Base-by-base conservation (phyloP, 2,329 filamentous ascomycete genomes). In the Calcarisporium arbuscula region DNA sequence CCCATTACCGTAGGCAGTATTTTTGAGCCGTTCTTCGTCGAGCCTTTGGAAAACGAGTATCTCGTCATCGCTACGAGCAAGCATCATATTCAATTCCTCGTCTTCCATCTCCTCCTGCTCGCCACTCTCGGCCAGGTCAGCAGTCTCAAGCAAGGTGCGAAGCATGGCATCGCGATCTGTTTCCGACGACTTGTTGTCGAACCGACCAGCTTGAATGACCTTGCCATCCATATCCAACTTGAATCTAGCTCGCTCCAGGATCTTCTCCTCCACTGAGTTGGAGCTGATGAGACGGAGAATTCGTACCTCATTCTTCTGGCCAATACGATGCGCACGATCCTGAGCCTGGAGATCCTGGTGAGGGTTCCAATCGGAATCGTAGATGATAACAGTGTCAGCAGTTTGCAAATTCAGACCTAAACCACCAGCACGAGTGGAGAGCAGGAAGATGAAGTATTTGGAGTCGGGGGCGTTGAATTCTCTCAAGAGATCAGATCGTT, bases 211-310 rank as follows among this genome's bases (percentile, higher is more conserved):
- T 58, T 98, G 92, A 49, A 98, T 98, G 56, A 98, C 89, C 63
- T 98, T 98, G 67, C 92, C 90, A 55, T 98, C 92, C 84, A 98
- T 95, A 60, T 96, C 90, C 45, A 98, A 76, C 74, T 98, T 98
- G 75, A 84, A 98, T 48, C 95, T 84, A 4, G 92, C 92, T 57
- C 90, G 84, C 60, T 96, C 92, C 34, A 98, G 69, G 56, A 98
- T 98, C 70, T 96, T 95, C 63, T 98, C 92, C 62, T 98, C 92
- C 3, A 98, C 89, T 0, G 92, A 96, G 52, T 94, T 95, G 8
- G 88, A 94, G 46, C 84, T 95, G 60, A 98, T 96, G 28, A 98
- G 72, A 61, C 92, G 82, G 40, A 98, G 67, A 58, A 98, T 98
- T 50, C 92, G 85, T 37, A 98, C 92, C 62, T 98, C 92, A 51